Conservation (phyloP, 1,284 basidiomycete species). For the Trichosporon sp. region DNA sequence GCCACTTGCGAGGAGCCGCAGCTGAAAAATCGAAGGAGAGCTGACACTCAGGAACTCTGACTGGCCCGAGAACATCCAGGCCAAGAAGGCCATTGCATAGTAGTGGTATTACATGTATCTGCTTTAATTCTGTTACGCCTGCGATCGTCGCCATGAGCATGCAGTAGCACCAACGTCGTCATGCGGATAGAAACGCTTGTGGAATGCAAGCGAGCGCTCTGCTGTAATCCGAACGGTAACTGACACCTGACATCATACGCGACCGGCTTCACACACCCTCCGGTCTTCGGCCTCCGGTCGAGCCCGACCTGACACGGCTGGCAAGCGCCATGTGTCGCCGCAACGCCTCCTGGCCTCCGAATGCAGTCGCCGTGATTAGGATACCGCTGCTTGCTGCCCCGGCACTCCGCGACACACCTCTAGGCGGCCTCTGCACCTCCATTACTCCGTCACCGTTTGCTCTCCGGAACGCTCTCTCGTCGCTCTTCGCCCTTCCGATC, state of each 20-base stretch:
- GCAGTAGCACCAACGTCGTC: no score
- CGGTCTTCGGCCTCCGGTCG: no score
- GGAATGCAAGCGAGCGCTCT: background rate
- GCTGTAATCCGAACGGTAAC: background rate
- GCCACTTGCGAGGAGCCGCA: background rate
- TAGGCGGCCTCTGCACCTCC: background rate
- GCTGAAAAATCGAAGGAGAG: background rate
- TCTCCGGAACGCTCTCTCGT: background rate
- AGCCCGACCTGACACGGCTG: background rate
- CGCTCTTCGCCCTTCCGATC: background rate
- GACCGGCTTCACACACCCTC: background rate
- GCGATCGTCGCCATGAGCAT: no score
- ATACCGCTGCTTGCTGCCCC: background rate
- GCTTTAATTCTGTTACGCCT: background rate
- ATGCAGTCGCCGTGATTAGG: background rate
- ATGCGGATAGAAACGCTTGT: no score
- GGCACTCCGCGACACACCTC: background rate
- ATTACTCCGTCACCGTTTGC: background rate
- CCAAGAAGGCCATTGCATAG: background rate
- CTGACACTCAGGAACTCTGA: background rate
- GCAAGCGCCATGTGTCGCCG: background rate
- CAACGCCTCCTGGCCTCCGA: background rate
- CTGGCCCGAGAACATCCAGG: conserved; percentile 1
- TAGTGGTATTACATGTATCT: background rate
- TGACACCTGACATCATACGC: conserved; percentile 3